Conservation (phyloP, 495 filamentous ascomycete genomes). For the Platismatia glauca region DNA sequence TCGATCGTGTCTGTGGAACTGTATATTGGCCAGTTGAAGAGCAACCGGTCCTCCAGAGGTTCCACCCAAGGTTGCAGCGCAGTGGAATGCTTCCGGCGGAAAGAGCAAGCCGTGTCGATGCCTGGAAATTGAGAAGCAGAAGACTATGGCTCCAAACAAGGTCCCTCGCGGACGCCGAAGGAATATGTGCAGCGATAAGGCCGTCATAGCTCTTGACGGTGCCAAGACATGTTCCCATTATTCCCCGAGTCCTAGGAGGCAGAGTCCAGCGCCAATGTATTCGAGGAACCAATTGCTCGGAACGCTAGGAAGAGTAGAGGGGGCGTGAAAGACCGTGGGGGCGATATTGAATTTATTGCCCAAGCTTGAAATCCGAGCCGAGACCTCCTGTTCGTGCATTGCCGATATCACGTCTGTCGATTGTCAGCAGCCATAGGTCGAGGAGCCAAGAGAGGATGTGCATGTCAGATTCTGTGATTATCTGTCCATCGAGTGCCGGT, state of each 20-base stretch:
- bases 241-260: constrained; percentile 31
- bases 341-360: constrained; percentile 37
- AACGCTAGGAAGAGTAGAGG: constrained; percentile 43
- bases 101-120: constrained; percentile 35
- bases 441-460: constrained; percentile 38
- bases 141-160: constrained; percentile 44
- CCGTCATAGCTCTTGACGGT: constrained; percentile 39
- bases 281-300: constrained; percentile 38
- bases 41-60: constrained; percentile 59
- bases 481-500: constrained; percentile 25
- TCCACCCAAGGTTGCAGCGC: constrained; percentile 51
- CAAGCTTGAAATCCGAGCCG: constrained; percentile 33
- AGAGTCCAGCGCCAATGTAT: constrained; percentile 28
- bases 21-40: constrained; percentile 37
- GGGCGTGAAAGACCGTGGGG: constrained; percentile 42
- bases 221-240: constrained; percentile 45
- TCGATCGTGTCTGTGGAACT: constrained; percentile 33
- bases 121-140: constrained; percentile 45
- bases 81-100: constrained; percentile 50
- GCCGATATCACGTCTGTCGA: constrained; percentile 46
- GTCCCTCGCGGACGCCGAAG: constrained; percentile 39
- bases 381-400: constrained; percentile 41
- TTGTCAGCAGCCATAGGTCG: constrained; percentile 38
- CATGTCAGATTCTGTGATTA: constrained; percentile 27
- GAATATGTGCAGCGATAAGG: constrained; percentile 32